Percentiles rank a stretch among this genome's conserved stretches.
Conservation (phyloP, 1,284 basidiomycete species). For the Fomitopsis palustris region DNA sequence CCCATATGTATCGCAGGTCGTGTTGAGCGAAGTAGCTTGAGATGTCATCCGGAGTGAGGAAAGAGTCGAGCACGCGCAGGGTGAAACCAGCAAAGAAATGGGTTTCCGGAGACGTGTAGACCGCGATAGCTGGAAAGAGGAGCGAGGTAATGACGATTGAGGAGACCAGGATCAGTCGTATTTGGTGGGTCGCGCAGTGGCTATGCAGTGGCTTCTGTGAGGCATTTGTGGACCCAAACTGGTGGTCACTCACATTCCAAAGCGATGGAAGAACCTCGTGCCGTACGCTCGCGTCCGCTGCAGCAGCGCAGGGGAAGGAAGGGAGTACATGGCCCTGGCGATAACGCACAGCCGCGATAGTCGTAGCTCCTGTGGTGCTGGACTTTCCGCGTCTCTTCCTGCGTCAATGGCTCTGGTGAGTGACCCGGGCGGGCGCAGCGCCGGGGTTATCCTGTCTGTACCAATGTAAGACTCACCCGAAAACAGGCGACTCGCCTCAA, state of each 20-base stretch:
- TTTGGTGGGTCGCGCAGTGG: constrained; percentile 87
- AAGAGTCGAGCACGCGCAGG: constrained; percentile 55
- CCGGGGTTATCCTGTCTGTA: neutral
- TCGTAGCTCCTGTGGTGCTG: neutral
- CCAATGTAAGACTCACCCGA: neutral
- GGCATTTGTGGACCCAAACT: constrained; percentile 3
- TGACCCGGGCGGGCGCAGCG: neutral
- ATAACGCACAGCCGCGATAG: neutral
- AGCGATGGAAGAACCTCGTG: constrained; percentile 60
- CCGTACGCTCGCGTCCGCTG: constrained; percentile 39
- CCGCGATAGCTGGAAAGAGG: constrained; percentile 87
- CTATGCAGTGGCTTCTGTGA: constrained; percentile 32
- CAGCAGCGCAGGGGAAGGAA: constrained; percentile 15
- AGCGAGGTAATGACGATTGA: constrained; percentile 94
- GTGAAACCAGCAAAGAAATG: constrained; percentile 57
- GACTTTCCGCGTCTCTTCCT: neutral
- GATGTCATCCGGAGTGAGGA: constrained; percentile 49
- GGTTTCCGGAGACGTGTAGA: constrained; percentile 73
- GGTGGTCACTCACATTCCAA: constrained; percentile 63
- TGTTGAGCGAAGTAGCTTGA: constrained; percentile 50
- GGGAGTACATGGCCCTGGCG: constrained; percentile 6
- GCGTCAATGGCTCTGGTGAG: neutral
- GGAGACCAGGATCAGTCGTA: constrained; percentile 90
- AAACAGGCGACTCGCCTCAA: neutral
- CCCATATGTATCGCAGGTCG: constrained; percentile 71